Evolutionary conservation across 345 rosid genomes (phyloP), one percentile per base, ranked within the genome.

Genomic region (Populus simonii): DNA sequence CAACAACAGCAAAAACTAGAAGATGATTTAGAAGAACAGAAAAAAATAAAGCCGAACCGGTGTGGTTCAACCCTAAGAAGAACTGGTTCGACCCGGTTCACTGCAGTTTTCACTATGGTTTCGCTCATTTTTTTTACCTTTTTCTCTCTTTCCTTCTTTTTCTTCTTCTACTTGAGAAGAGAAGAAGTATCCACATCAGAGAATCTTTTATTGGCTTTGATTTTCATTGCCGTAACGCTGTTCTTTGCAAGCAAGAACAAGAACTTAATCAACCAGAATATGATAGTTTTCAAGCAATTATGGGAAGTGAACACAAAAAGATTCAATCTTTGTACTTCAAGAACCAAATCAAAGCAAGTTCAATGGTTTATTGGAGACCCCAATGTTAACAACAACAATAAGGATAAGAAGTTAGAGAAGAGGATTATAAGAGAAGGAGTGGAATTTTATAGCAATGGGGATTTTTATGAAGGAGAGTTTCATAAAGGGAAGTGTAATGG

Each of bases 381-480:
- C 39, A 79, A 78, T 77, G 75, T 20, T 25, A 75, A 68, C 63
- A 62, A 33, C 77, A 63, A 31, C 72, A 53, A 27, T 70, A 73
- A 29, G 62, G 9, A 11, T 53, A 3, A 63, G 78, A 81, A 74
- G n/a, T 59, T 59, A 53, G 76, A 79, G 76, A 70, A 74, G 33
- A 80, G 72, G 73, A 77, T 88, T 3, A 82, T 87, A 22, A 86
- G 89, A n/a, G 92, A 93, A 86, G 99, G 98, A 11, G 97, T 96
- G 4, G 92, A 86, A 83, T 85, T 91, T 36, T 93, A 91, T 66
- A 91, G 93, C 81, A 93, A 92, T 83, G 99, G 98, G 17, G 98
- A 96, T 71, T 87, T 83, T 80, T 96, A 93, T 80, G 99, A 96
- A 77, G 99, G 99, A 0, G 99, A 96, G 73, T 93, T 96, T 72